Conservation (phyloP, 768 basidiomycete species). For the Kwoniella mangroviensis region DNA sequence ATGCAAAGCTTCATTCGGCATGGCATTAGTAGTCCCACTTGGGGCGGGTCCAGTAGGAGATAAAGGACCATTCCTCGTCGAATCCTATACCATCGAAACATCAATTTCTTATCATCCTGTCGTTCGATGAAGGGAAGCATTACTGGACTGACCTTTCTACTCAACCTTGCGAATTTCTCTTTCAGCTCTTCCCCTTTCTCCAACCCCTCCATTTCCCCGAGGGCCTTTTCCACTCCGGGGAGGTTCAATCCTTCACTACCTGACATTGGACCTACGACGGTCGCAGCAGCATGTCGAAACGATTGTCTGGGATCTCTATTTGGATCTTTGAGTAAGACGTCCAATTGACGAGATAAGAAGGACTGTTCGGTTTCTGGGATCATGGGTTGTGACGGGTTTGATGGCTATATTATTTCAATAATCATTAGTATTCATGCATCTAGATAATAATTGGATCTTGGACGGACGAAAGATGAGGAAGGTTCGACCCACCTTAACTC, state of each 20-base stretch:
- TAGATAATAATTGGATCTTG: neutral
- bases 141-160: slow-evolving; percentile 36
- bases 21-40: slow-evolving; percentile 20
- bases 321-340: slow-evolving; percentile 85
- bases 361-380: slow-evolving; percentile 80
- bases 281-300: slow-evolving; percentile 72
- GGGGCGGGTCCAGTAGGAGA: slow-evolving; percentile 26
- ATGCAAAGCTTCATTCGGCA: slow-evolving; percentile 55
- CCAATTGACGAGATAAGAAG: slow-evolving; percentile 89
- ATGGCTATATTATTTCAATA: neutral
- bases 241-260: slow-evolving; percentile 81
- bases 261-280: slow-evolving; percentile 90
- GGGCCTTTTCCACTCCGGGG: slow-evolving; percentile 83
- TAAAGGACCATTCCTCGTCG: slow-evolving; percentile 33
- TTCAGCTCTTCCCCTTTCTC: slow-evolving; percentile 45
- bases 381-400: slow-evolving; percentile 55
- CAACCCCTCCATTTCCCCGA: slow-evolving; percentile 80
- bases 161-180: slow-evolving; percentile 50
- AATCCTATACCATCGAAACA: slow-evolving; percentile 26
- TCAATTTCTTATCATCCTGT: no score
- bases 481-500: slow-evolving; percentile 66
- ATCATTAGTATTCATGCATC: neutral
- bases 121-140: no score
- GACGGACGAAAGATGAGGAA: neutral
- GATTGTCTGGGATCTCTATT: slow-evolving; percentile 86